Evolutionary conservation across 768 basidiomycete genomes (phyloP).

Genomic region (Trametes gibbosa): DNA sequence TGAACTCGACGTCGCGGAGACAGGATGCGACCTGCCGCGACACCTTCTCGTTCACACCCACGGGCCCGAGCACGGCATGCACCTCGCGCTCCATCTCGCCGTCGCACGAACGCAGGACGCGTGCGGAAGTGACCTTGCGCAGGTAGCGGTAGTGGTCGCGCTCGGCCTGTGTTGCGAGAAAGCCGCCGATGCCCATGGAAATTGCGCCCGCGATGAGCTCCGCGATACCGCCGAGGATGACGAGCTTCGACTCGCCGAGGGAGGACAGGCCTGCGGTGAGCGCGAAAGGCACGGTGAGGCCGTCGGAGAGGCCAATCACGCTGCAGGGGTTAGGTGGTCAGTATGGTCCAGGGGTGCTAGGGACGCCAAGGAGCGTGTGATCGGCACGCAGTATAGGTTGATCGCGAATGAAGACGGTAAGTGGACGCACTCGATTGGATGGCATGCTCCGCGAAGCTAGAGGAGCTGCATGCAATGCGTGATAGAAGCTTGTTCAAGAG

Average conservation of each 20-base stretch:
- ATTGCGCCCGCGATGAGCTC: slow-evolving; percentile 97
- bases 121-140: slow-evolving; percentile 65
- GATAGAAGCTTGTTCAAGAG: too few species aligned
- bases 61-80: slow-evolving; percentile 77
- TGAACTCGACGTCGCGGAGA: slow-evolving; percentile 65
- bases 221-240: slow-evolving; percentile 90
- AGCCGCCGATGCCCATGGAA: slow-evolving; percentile 98
- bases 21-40: slow-evolving; percentile 76
- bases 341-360: slow-evolving; percentile 1
- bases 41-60: slow-evolving; percentile 84
- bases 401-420: background rate
- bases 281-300: slow-evolving; percentile 89
- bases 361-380: slow-evolving; percentile 1
- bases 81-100: slow-evolving; percentile 98
- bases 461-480: too few species aligned
- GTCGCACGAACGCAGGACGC: slow-evolving; percentile 85
- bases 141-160: slow-evolving; percentile 91
- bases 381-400: background rate
- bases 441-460: background rate
- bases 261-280: slow-evolving; percentile 87
- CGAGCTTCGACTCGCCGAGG: slow-evolving; percentile 85
- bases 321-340: slow-evolving; percentile 36
- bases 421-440: background rate
- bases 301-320: slow-evolving; percentile 88
- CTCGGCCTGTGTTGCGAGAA: slow-evolving; percentile 95